Evolutionary conservation across 2,329 filamentous ascomycete genomes (phyloP).

Genomic region (Metarhizium sp.): DNA sequence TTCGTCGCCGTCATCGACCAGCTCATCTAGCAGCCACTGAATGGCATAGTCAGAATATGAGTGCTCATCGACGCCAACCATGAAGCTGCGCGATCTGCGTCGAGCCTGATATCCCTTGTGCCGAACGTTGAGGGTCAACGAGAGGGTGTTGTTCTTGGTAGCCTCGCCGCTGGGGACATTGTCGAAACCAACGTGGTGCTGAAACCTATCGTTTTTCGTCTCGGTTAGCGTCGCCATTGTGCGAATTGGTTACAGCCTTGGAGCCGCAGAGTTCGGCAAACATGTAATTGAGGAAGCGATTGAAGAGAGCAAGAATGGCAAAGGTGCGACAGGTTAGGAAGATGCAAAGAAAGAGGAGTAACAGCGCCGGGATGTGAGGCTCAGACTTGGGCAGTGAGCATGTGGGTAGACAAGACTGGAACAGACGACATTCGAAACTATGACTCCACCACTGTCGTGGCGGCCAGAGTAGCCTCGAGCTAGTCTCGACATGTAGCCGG

Average conservation of each 20-base stretch:
- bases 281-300: not conserved
- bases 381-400: not conserved
- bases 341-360: not conserved
- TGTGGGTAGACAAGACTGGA: not conserved
- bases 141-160: constrained; percentile 50
- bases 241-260: constrained; percentile 1
- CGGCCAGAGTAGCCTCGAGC: not conserved
- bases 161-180: constrained; percentile 48
- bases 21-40: constrained; percentile 84
- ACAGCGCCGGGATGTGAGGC: not conserved
- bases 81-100: constrained; percentile 75
- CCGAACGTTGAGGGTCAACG: constrained; percentile 74
- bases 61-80: constrained; percentile 86
- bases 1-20: constrained; percentile 89
- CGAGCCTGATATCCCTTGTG: constrained; percentile 79
- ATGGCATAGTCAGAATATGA: constrained; percentile 87
- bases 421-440: not conserved
- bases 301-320: not conserved
- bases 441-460: constrained; percentile 4
- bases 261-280: not conserved
- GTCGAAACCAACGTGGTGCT: constrained; percentile 51
- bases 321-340: not conserved
- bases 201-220: constrained; percentile 38
- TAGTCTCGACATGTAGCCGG: not conserved
- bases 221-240: constrained; percentile 36